Conservation (phyloP, 371 early-diverging fungal species). For the Mortierella sp. region DNA sequence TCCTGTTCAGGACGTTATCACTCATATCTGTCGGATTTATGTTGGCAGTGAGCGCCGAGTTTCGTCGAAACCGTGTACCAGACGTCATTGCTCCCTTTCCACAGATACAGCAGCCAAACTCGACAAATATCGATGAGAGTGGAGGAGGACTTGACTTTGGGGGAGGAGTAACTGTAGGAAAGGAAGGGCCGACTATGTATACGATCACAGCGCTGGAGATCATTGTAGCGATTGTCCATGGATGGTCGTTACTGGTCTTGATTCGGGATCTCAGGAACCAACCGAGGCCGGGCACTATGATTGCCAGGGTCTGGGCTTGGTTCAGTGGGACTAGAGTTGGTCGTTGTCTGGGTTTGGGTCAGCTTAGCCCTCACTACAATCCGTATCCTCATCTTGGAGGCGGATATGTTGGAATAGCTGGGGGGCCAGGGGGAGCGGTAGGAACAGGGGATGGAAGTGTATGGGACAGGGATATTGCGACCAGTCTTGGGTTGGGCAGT, state of each 20-base stretch:
- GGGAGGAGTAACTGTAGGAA: background rate
- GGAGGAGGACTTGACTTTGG: background rate
- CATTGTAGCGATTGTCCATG: constrained; percentile 38
- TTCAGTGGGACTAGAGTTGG: constrained; percentile 34
- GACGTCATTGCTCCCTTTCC: background rate
- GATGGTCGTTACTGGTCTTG: constrained; percentile 47
- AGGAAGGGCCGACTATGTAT: constrained; percentile 12
- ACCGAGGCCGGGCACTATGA: constrained; percentile 32
- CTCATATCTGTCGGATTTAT: constrained; percentile 36
- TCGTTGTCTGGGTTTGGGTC: constrained; percentile 6
- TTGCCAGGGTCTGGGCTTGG: constrained; percentile 34
- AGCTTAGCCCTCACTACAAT: background rate
- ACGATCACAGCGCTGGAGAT: constrained; percentile 31
- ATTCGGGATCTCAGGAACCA: constrained; percentile 45
- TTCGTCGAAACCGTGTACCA: background rate
- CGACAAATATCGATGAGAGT: background rate
- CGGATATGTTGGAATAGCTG: background rate
- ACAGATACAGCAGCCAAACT: background rate
- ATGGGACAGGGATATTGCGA: constrained; percentile 34
- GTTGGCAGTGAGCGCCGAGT: constrained; percentile 22
- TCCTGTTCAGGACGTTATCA: constrained; percentile 40
- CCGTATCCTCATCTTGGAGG: background rate
- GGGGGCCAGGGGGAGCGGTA: background rate
- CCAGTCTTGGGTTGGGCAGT: constrained; percentile 23
- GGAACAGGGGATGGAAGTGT: background rate